Base-by-base conservation (phyloP, 2,329 filamentous ascomycete genomes). In the Colletotrichum nymphaeae region DNA sequence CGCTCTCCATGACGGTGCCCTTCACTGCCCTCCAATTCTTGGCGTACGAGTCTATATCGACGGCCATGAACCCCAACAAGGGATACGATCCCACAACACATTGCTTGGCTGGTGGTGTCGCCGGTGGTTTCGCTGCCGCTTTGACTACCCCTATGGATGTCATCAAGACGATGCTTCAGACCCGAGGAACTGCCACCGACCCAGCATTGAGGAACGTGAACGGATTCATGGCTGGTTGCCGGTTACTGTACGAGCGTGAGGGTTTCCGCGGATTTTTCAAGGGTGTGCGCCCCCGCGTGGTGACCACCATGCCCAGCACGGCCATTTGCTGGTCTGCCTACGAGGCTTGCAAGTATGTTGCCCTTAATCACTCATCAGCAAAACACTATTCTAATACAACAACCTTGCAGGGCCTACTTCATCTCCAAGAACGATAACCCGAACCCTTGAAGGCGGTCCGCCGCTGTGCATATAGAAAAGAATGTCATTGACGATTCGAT, bases 11-110 rank as follows among this genome's bases (percentile, higher is more conserved):
- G 97, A 98, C 97, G 16, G 95, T 99, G 2, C 97, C 97, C 3
- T 99, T 98, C 83, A 98, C 96, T 14, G 96, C 97, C 9, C 91
- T 98, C 11, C 97, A 99, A 82, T 98, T 99, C 83, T 94, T 98
- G 80, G 95, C 95, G 68, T 99, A 99, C 88, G 97, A 98, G 83
- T 98, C 96, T 32, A 92, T 98, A 77, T 98, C 95, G 3, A 98
- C 97, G 78, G 83, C 93, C 63, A 95, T 98, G 91, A 98, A 98
- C 83, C 95, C 95, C 0, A 86, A 87, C 32, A 94, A 94, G 81
- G 88, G 88, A 72, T 98, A 99, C 84, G 96, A 98, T 79, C 97
- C 97, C 1, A 88, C 96, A 77, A 98, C 95, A 57, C 97, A 99
- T 84, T 98, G 96, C 81, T 88, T 95, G 70, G 96, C 97, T 22